Percentiles rank a stretch among this genome's conserved stretches.
Conservation (phyloP, 2,329 filamentous ascomycete species). For the Alternaria longipes region DNA sequence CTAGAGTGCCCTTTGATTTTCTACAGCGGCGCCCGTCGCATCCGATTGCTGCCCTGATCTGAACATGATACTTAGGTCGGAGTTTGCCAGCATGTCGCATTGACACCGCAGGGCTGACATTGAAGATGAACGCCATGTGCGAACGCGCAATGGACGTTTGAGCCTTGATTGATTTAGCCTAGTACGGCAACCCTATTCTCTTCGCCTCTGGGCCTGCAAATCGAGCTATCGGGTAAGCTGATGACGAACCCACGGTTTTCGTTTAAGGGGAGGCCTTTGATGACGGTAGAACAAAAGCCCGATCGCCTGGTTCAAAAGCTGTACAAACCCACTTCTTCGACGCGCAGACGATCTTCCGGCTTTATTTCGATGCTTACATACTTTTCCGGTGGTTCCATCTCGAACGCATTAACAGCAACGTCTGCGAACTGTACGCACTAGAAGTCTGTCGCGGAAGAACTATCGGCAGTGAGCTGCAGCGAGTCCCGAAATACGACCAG, state of each 20-base stretch:
- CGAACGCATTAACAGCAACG: neutral
- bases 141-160: conserved; percentile 1
- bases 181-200: conserved; percentile 1
- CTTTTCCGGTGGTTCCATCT: neutral
- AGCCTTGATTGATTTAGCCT: neutral
- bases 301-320: neutral
- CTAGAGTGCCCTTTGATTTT: conserved; percentile 5
- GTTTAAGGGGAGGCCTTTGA: neutral
- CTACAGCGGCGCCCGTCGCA: neutral
- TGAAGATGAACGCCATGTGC: neutral
- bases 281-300: neutral
- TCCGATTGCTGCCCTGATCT: conserved; percentile 4
- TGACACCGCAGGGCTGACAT: neutral
- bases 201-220: neutral
- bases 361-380: conserved; percentile 19
- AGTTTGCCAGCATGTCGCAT: neutral
- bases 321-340: neutral
- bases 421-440: neutral
- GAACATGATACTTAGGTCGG: conserved; percentile 1
- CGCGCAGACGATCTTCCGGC: conserved; percentile 7
- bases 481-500: neutral
- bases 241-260: neutral
- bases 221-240: neutral
- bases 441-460: neutral
- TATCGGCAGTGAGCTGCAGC: neutral